Evolutionary conservation across 306 rosid species (phyloP).

Genomic region (Cucurbita moschata): DNA sequence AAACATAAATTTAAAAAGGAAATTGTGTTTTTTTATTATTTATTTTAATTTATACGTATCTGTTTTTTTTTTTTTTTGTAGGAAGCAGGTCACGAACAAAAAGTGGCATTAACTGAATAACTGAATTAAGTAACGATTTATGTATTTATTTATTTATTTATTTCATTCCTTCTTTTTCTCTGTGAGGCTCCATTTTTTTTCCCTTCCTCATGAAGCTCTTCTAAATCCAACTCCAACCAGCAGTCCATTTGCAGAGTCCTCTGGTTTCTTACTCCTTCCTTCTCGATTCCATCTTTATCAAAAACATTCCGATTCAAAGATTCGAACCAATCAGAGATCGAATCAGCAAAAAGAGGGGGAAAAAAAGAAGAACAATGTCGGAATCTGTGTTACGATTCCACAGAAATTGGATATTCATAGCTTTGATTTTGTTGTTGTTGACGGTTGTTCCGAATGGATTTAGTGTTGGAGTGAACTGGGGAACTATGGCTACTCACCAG

Average conservation of each 20-base stretch:
- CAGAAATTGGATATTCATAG: background rate
- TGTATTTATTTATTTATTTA: constrained; percentile 10
- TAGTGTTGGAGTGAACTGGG: constrained; percentile 86
- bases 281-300: constrained; percentile 23
- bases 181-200: background rate
- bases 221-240: background rate
- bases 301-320: constrained; percentile 15
- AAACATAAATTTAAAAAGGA: no score
- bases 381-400: constrained; percentile 12
- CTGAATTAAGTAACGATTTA: constrained; percentile 70
- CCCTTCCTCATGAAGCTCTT: constrained; percentile 33
- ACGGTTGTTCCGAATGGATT: constrained; percentile 11
- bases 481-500: constrained; percentile 65
- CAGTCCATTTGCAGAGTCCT: background rate
- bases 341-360: no score
- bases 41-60: background rate
- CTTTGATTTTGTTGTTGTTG: constrained; percentile 23
- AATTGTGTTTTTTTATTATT: no score
- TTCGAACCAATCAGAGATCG: background rate
- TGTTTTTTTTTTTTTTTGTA: background rate
- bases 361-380: constrained; percentile 22
- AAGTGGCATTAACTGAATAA: constrained; percentile 36
- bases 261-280: constrained; percentile 8
- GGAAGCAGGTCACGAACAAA: background rate
- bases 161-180: constrained; percentile 3